Percentiles rank a stretch among this genome's conserved stretches.
phyloP scores from a whole-genome alignment of 164 flowering plant species.

The Echeveria elegans region DNA sequence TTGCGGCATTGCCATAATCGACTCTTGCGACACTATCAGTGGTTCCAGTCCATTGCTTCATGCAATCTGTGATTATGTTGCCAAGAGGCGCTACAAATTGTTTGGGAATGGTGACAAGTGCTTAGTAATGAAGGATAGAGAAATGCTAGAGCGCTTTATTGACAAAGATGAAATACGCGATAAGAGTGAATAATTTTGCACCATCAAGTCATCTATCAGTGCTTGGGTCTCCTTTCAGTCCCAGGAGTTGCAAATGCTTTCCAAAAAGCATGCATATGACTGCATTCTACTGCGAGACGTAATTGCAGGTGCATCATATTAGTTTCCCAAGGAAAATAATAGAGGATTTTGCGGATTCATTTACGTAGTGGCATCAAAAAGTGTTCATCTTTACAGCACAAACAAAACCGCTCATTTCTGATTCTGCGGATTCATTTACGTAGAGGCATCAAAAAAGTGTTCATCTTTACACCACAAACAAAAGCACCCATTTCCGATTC shows the following conservation, averaged over 20 bases:
- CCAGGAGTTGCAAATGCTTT: neutral
- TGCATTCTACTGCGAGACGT: neutral
- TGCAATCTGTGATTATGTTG: conserved; percentile 65
- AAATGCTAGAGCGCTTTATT: conserved; percentile 75
- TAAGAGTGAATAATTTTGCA: conserved; percentile 9
- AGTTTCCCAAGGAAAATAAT: too few relatives aligned
- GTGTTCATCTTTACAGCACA: neutral
- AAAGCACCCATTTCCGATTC: too few relatives aligned
- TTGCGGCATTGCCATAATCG: conserved; percentile 74
- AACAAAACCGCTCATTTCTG: too few relatives aligned
- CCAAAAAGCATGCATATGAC: neutral
- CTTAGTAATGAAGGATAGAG: conserved; percentile 58
- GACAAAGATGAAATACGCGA: conserved; percentile 65
- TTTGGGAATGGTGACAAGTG: conserved; percentile 70
- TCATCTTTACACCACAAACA: neutral
- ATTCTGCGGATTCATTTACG: too few relatives aligned
- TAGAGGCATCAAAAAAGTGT: neutral
- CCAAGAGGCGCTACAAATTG: conserved; percentile 67
- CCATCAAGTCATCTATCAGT: neutral
- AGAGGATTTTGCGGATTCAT: too few relatives aligned
- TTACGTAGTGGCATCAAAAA: neutral
- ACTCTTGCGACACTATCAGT: conserved; percentile 44
- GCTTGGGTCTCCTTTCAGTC: neutral
- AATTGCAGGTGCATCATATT: too few relatives aligned
- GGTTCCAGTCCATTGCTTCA: conserved; percentile 70